Base-by-base conservation (phyloP, 192 early-diverging fungal species). In the Mortierella claussenii region DNA sequence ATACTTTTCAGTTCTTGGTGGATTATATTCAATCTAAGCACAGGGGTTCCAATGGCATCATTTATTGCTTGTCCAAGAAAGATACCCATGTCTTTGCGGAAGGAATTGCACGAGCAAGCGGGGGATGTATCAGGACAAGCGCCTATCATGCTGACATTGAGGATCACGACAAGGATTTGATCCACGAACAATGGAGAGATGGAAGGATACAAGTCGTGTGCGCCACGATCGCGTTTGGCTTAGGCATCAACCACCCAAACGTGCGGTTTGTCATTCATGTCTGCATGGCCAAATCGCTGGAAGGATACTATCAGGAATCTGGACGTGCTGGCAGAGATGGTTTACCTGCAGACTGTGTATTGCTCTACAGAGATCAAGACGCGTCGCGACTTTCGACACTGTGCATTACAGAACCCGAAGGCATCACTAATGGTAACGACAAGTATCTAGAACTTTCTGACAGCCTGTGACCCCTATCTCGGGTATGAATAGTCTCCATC, bases 221-320 rank as follows among this genome's bases (percentile, higher is more conserved):
- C 18, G 91, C 93, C n/a, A 94, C 92, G 0, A 89, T 91, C 46
- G 92, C 89, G 2, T 93, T 93, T 84, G 92, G 92, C 12, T 75
- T 94, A 66, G 91, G 89, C 12, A 88, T 93, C 34, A 89, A 94
- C 61, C 88, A 91, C 60, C 68, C 85, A 21, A 85, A 92, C 50
- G 83, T 91, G n/a, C 85, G 89, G 18, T 88, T 89, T 23, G 88
- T 94, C 15, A 85, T 94, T 33, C 92, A 94, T 60, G 84, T 85
- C 27, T 87, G 83, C 27, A 76, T 94, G 65, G 85, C 91, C 13
- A 87, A 89, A 4, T 87, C 87, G 46, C 58, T 93, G n/a, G 91
- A 76, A 56, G 73, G 85, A 23, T 91, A 91, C 68, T 93, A 93
- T 65, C 90, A 93, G 68, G 91, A 93, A 49, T 85, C 85, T 9